Evolutionary conservation across 768 basidiomycete genomes (phyloP), one percentile per base, ranked within the genome.

Genomic region (Suillus plorans): DNA sequence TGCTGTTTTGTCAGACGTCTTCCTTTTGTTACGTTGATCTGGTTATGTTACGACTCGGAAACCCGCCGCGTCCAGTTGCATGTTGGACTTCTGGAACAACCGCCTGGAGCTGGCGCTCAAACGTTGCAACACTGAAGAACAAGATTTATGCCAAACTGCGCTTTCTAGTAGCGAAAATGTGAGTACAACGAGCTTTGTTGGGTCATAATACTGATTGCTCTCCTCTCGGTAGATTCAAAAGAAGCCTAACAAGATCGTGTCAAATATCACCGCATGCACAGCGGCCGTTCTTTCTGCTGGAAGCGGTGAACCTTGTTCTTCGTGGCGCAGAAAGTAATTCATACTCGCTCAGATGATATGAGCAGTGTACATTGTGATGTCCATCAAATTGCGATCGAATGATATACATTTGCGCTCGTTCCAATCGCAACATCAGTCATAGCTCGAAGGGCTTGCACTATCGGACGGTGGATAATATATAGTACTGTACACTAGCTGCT

Each of bases 251-350:
- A 28, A 82, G 16, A 80, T 80, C 13, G 5, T 41, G 39, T 41
- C 39, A 41, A 14, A 14, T 41, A 2, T 14, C 45, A 78, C 78
- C 62, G 82, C 83, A n/a, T 84, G 91, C 62, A 84, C 86, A 59
- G 83, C 80, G 67, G 92, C 93, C 45, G 81, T 94, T 95, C 79
- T 91, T 90, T 73, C 78, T 95, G 61, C 81, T 94, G n/a, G 85
- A 83, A n/a, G 78, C 81, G 3, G 12, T 16, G 13, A 25, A 50
- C 13, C 6, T 50, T 6, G 7, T 25, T 50, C 13, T 14, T 25
- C 2, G 6, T 14, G 22, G 22, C 25, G 47, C 47, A 14, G 22
- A 49, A 42, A 20, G 42, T 16, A 8, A 44, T 44, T 16, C 42
- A 44, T 8, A 25, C 22, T 14, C 22, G 13, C 49, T 42, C 42